phyloP scores from a whole-genome alignment of 345 rosid species.

The Rubroshorea leprosula region DNA sequence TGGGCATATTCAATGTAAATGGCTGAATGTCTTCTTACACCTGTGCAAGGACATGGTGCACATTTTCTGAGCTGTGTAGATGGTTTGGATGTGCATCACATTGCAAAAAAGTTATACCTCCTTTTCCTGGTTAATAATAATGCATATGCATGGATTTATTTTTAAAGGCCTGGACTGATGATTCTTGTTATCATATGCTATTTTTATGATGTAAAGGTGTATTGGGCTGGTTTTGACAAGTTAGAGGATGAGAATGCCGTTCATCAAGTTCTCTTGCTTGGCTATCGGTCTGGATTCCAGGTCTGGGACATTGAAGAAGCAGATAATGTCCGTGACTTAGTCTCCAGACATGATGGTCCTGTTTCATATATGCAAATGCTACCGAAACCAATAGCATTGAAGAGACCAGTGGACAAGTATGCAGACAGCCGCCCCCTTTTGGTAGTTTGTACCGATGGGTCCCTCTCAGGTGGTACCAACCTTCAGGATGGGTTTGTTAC shows the following conservation, averaged over 20 bases:
- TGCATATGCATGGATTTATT: neutral
- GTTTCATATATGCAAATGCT: constrained; percentile 82
- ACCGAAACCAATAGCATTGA: constrained; percentile 46
- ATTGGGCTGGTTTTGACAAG: constrained; percentile 96
- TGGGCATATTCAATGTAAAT: no score
- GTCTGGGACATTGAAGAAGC: constrained; percentile 96
- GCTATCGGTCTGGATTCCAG: constrained; percentile 85
- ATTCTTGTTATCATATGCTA: neutral
- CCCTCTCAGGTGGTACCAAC: constrained; percentile 33
- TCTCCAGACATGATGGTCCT: constrained; percentile 71
- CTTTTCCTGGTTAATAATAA: no score
- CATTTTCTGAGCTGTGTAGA: no score
- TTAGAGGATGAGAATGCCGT: constrained; percentile 47
- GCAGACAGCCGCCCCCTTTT: constrained; percentile 63
- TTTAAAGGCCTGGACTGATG: neutral
- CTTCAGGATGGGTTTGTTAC: constrained; percentile 35
- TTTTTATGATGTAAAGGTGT: constrained; percentile 43
- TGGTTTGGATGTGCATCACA: neutral
- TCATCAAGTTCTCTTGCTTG: constrained; percentile 69
- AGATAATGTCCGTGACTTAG: constrained; percentile 66
- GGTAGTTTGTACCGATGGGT: constrained; percentile 59
- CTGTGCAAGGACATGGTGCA: no score
- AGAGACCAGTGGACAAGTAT: constrained; percentile 41
- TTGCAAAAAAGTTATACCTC: no score
- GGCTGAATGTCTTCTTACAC: no score